Evolutionary conservation across 2,329 filamentous ascomycete genomes (phyloP).

Genomic region (Xylariaceae sp.): DNA sequence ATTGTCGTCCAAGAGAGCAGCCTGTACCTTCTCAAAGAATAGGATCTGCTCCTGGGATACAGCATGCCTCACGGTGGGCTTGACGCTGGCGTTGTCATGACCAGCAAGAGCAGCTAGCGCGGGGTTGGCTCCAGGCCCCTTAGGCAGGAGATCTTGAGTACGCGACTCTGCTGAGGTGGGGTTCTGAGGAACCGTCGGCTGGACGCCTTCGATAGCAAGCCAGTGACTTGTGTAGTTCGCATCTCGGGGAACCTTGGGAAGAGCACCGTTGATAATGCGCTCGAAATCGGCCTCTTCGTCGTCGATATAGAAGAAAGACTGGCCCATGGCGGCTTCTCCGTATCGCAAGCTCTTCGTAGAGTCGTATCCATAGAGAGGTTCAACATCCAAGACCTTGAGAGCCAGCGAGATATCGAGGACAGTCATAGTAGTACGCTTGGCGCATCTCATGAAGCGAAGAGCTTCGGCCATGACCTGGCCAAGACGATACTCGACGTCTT

Average conservation of each 20-base stretch:
- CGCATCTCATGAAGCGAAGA: slow-evolving; percentile 92
- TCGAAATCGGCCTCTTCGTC: slow-evolving; percentile 99
- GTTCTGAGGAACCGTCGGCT: slow-evolving; percentile 94
- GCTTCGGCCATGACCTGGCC: slow-evolving; percentile 91
- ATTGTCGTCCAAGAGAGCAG: slow-evolving; percentile 80
- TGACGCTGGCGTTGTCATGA: slow-evolving; percentile 77
- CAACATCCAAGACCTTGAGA: slow-evolving; percentile 80
- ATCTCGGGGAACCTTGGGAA: slow-evolving; percentile 92
- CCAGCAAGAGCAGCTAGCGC: slow-evolving; percentile 79
- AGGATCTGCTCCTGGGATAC: slow-evolving; percentile 93
- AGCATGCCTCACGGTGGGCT: slow-evolving; percentile 91
- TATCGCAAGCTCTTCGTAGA: slow-evolving; percentile 84
- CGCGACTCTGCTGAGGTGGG: slow-evolving; percentile 81
- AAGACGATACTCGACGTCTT: slow-evolving; percentile 93
- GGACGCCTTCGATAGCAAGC: slow-evolving; percentile 95
- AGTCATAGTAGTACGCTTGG: slow-evolving; percentile 78
- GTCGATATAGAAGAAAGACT: slow-evolving; percentile 94
- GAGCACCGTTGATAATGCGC: slow-evolving; percentile 92
- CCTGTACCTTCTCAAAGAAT: slow-evolving; percentile 94
- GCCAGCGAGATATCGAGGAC: slow-evolving; percentile 89
- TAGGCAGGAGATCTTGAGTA: slow-evolving; percentile 80
- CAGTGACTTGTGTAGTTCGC: slow-evolving; percentile 93
- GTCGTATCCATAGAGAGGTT: slow-evolving; percentile 95
- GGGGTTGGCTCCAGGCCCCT: slow-evolving; percentile 83
- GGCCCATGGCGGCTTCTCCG: slow-evolving; percentile 88